Conservation (phyloP, 441 rosid species). For the Mallotus repandus region DNA sequence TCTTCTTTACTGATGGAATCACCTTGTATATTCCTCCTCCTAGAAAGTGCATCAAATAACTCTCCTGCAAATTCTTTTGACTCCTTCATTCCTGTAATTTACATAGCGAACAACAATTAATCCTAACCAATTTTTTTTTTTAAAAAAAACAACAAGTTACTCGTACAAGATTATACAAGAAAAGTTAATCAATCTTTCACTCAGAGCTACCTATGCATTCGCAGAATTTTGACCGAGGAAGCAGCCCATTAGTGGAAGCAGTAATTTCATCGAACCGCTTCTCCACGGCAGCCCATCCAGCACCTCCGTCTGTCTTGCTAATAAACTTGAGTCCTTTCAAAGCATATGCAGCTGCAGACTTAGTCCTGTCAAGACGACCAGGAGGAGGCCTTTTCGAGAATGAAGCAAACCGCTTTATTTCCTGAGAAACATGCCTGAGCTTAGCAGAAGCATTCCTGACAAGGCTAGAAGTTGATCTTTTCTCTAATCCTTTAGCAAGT, state of each 20-base stretch:
- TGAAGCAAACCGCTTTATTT: slow-evolving; percentile 57
- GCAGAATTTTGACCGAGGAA: slow-evolving; percentile 62
- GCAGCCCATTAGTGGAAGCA: slow-evolving; percentile 51
- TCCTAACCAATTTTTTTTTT: not conserved
- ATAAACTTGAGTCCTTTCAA: slow-evolving; percentile 87
- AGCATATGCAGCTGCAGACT: slow-evolving; percentile 76
- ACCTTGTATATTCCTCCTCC: slow-evolving; percentile 55
- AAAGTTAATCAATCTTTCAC: not conserved
- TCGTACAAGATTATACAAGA: not conserved
- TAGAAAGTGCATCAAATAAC: slow-evolving; percentile 75
- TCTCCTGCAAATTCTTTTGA: slow-evolving; percentile 88
- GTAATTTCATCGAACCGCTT: slow-evolving; percentile 66
- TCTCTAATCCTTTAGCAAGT: slow-evolving; percentile 63
- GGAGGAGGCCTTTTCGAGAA: slow-evolving; percentile 49
- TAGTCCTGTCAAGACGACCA: slow-evolving; percentile 59
- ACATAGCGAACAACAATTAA: not conserved
- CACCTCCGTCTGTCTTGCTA: slow-evolving; percentile 54
- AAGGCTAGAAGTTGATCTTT: slow-evolving; percentile 39
- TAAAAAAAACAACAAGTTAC: not conserved
- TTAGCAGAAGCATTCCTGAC: slow-evolving; percentile 56
- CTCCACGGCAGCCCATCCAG: slow-evolving; percentile 77
- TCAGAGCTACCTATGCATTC: slow-evolving; percentile 70
- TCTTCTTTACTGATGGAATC: slow-evolving; percentile 66
- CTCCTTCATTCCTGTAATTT: slow-evolving; percentile 73
- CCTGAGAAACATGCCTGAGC: slow-evolving; percentile 72